Evolutionary conservation across 495 filamentous ascomycete species (phyloP).

Genomic region (Chaetomium cochliodes): DNA sequence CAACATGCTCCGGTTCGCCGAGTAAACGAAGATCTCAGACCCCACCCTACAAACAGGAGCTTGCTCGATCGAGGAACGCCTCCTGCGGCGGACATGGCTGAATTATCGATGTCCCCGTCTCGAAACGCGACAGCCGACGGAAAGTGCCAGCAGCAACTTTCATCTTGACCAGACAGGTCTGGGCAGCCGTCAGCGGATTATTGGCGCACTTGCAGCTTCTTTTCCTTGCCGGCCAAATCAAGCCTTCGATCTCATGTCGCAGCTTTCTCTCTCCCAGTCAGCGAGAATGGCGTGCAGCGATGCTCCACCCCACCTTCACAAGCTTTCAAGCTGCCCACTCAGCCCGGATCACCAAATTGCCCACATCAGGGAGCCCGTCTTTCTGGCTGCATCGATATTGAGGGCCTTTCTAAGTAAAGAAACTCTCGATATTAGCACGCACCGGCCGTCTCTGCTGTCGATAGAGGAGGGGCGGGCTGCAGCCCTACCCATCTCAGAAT

Average conservation of each 20-base stretch:
- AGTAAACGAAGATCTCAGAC: constrained; percentile 41
- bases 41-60: constrained; percentile 28
- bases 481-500: constrained; percentile 30
- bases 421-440: constrained; percentile 27
- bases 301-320: constrained; percentile 13
- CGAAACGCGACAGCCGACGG: constrained; percentile 24
- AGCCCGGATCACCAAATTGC: constrained; percentile 29
- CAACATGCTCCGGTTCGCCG: constrained; percentile 39
- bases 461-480: constrained; percentile 23
- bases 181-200: not conserved
- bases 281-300: not conserved
- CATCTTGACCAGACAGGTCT: not conserved
- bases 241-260: too few species aligned
- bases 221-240: too few species aligned
- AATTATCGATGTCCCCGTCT: constrained; percentile 25
- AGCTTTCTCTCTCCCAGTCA: not conserved
- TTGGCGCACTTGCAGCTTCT: too few species aligned
- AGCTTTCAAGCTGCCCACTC: constrained; percentile 5
- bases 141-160: constrained; percentile 4
- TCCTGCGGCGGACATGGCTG: constrained; percentile 25
- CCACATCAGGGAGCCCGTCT: constrained; percentile 19
- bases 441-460: constrained; percentile 14
- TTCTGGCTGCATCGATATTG: constrained; percentile 20
- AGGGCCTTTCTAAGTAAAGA: constrained; percentile 37
- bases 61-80: constrained; percentile 30